These are phyloP conservation scores for Agarophyton chilense DNA, from an alignment of 23 red algal genomes.

Conservation along the genomic window DNA sequence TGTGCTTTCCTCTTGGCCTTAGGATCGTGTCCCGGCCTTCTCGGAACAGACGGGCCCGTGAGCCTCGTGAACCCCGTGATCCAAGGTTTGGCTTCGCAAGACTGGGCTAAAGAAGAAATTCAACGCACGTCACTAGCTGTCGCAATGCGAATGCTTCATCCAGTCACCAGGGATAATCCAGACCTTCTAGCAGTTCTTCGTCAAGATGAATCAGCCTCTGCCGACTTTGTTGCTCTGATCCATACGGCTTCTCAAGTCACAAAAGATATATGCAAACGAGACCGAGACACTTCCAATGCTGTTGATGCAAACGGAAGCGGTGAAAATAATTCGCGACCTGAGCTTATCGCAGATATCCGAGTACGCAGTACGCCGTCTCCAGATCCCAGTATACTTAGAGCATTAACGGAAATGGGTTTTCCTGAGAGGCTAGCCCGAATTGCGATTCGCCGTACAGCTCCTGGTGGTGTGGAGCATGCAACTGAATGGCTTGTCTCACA, in stretches of 20 bases:
- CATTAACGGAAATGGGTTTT: slow-evolving; percentile 54
- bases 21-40: slow-evolving; percentile 31
- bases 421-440: slow-evolving; percentile 11
- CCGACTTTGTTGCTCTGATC: slow-evolving; percentile 49
- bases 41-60: neutral
- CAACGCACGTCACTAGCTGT: slow-evolving; percentile 42
- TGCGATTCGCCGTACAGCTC: slow-evolving; percentile 44
- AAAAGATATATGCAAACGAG: slow-evolving; percentile 14
- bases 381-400: slow-evolving; percentile 37
- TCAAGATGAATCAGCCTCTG: slow-evolving; percentile 27
- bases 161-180: neutral
- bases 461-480: slow-evolving; percentile 39
- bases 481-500: slow-evolving; percentile 52
- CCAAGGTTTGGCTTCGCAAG: neutral
- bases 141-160: slow-evolving; percentile 35
- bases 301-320: neutral
- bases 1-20: slow-evolving; percentile 32
- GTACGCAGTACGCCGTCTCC: slow-evolving; percentile 9
- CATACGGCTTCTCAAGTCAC: slow-evolving; percentile 50
- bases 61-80: too few relatives aligned
- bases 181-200: slow-evolving; percentile 45
- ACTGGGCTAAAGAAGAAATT: slow-evolving; percentile 55
- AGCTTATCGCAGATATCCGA: slow-evolving; percentile 2
- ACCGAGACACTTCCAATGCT: neutral
- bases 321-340: slow-evolving; percentile 18